Evolutionary conservation across 352 stramenopile species (phyloP).

Genomic region (Thalassiosira mediterranea): DNA sequence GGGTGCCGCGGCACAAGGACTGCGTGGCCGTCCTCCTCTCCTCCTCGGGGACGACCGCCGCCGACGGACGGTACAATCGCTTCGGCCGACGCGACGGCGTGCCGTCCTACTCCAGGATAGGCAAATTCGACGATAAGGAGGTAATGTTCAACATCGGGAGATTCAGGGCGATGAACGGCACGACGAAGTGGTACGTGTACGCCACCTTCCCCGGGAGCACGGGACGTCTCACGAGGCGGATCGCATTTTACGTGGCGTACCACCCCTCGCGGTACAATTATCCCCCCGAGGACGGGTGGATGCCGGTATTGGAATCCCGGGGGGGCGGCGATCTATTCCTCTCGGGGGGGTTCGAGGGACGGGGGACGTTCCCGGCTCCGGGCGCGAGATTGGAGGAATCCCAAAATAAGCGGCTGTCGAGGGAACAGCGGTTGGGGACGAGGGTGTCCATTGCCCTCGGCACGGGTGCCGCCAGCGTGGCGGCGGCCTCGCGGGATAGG

Average conservation of each 20-base stretch:
- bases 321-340: constrained; percentile 19
- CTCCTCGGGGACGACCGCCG: not conserved
- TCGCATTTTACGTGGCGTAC: constrained; percentile 30
- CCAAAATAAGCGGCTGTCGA: too few species aligned
- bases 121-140: constrained; percentile 13
- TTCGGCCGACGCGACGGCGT: constrained; percentile 21
- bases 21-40: too few species aligned
- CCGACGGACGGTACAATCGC: constrained; percentile 19
- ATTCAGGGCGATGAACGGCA: constrained; percentile 13
- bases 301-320: constrained; percentile 13
- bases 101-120: constrained; percentile 15
- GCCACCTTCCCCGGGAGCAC: not conserved
- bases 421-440: too few species aligned
- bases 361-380: constrained; percentile 1
- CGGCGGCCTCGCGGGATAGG: too few species aligned
- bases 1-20: too few species aligned
- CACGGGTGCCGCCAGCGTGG: too few species aligned
- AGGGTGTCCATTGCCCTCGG: too few species aligned
- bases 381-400: too few species aligned
- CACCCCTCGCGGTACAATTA: not conserved
- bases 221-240: not conserved
- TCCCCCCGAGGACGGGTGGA: constrained; percentile 22
- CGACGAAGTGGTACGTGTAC: constrained; percentile 30
- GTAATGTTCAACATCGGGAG: constrained; percentile 23
- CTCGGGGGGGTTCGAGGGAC: constrained; percentile 3